Evolutionary conservation across 768 basidiomycete species (phyloP).

Genomic region (Russula abietina): DNA sequence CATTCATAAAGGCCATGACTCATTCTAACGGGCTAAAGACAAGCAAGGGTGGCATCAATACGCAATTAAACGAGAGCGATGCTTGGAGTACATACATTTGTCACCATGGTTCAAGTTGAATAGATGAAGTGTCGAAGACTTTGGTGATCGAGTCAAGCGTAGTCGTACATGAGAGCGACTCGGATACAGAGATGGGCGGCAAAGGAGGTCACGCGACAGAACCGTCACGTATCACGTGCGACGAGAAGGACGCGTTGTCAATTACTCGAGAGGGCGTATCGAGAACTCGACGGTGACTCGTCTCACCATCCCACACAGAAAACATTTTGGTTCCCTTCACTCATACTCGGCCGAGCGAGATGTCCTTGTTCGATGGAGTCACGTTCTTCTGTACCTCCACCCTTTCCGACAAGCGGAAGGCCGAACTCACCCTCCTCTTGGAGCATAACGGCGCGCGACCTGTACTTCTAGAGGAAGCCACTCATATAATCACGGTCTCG

Average conservation of each 20-base stretch:
- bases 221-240: neutral
- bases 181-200: too few species aligned
- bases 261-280: neutral
- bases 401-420: slow-evolving; percentile 12
- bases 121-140: too few species aligned
- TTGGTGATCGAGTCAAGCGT: too few species aligned
- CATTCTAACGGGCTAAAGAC: neutral
- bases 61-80: neutral
- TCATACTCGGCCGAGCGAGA: neutral
- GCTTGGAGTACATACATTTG: neutral
- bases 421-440: slow-evolving; percentile 10
- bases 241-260: neutral
- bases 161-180: too few species aligned
- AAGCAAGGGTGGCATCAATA: neutral
- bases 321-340: neutral
- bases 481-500: slow-evolving; percentile 20
- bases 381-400: slow-evolving; percentile 19
- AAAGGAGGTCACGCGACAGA: neutral
- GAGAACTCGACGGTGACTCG: neutral
- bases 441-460: slow-evolving; percentile 18
- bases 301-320: neutral
- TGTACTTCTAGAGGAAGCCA: slow-evolving; percentile 13
- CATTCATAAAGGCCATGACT: too few species aligned
- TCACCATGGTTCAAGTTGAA: too few species aligned
- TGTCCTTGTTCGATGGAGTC: slow-evolving; percentile 24